Base-by-base conservation (phyloP, 2,329 filamentous ascomycete species). In the Bipolaris victoriae region DNA sequence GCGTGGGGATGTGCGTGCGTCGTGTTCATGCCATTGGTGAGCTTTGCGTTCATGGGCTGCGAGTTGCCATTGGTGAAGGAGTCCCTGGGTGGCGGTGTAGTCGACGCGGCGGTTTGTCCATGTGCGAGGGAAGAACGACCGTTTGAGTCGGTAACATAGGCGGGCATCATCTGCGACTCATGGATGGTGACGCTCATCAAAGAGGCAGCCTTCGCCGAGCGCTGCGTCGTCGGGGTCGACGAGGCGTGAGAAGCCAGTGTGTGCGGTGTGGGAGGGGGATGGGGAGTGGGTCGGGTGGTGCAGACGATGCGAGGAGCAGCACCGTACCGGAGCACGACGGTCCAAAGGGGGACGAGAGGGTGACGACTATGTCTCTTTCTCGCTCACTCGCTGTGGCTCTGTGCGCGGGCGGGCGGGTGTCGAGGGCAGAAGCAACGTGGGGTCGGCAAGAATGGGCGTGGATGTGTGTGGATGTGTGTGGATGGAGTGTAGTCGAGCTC, bases 161-260 rank as follows among this genome's bases (percentile, higher is more conserved):
- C 79, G 74, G 82, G 81, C 83, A 84, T 84, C 64, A 74, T 76
- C 65, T 68, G 71, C 60, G 67, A 71, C 66, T 71, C 70, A 71
- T 74, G 66, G 61, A 71, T 63, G 53, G 69, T 70, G 53, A 72
- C 65, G 62, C 68, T 67, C 69, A 68, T 69, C 66, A 68, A 66
- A 57, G 66, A 68, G 57, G 62, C 66, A 62, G 67, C 58, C 62
- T 64, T 66, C 57, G 61, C 67, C 52, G 62, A 58, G 66, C 58
- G 62, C 55, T 63, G 65, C 66, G 66, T 64, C 61, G 66, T 65
- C 56, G 66, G 62, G 50, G 66, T 64, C 49, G 67, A 61, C 55
- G 63, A 33, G 60, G 60, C 61, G 66, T 70, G 61, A 55, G 70
- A 65, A 61, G 67, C 68, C 66, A 66, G 64, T 57, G 67, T 65